Percentiles rank a stretch among this genome's conserved stretches.
phyloP scores from a whole-genome alignment of 2,329 filamentous ascomycete genomes.

The Xylariaceae sp. region DNA sequence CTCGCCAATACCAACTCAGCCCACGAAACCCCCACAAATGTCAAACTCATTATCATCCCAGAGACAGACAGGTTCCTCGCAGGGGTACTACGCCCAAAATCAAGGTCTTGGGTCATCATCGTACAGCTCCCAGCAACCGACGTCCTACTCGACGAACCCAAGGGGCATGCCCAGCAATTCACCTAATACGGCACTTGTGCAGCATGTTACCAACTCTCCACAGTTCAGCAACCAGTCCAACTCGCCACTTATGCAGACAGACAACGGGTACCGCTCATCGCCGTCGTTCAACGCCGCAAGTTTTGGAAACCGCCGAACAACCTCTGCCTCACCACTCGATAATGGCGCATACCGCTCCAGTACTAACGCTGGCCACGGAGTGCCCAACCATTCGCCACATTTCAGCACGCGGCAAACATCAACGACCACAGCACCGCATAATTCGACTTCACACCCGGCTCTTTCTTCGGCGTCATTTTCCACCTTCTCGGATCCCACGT shows the following conservation, averaged over 20 bases:
- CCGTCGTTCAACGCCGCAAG: constrained; percentile 28
- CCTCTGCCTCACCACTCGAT: constrained; percentile 30
- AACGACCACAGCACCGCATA: constrained; percentile 22
- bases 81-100: constrained; percentile 28
- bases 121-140: constrained; percentile 26
- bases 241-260: constrained; percentile 30
- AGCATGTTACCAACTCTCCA: constrained; percentile 32
- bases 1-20: constrained; percentile 27
- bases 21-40: constrained; percentile 28
- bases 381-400: constrained; percentile 30
- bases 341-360: constrained; percentile 26
- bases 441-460: constrained; percentile 25
- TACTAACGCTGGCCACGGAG: constrained; percentile 21
- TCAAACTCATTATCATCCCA: constrained; percentile 25
- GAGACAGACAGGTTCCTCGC: constrained; percentile 20
- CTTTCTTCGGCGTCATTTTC: constrained; percentile 23
- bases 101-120: constrained; percentile 22
- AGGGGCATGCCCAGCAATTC: constrained; percentile 28
- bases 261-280: constrained; percentile 30
- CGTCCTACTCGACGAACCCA: constrained; percentile 26
- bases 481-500: constrained; percentile 25
- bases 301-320: constrained; percentile 27
- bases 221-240: constrained; percentile 31
- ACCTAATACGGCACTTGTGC: constrained; percentile 28
- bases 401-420: constrained; percentile 27